Percentiles rank a stretch among this genome's conserved stretches.
phyloP scores from a whole-genome alignment of 352 stramenopile species.

The Globisporangium echinulatum region DNA sequence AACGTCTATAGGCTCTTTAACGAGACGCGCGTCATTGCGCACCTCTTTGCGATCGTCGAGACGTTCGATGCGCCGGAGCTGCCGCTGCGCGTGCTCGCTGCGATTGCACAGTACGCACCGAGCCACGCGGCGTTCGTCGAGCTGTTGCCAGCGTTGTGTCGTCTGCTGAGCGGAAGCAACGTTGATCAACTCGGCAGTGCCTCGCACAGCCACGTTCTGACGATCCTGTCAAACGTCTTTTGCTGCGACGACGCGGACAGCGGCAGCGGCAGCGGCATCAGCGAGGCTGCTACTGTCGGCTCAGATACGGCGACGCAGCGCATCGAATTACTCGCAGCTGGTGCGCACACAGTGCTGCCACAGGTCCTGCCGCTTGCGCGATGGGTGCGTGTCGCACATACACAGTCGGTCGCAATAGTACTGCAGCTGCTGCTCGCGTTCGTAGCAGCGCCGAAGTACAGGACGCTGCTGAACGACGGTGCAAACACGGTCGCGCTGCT shows the following conservation, averaged over 20 bases:
- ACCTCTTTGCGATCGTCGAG: conserved; percentile 43
- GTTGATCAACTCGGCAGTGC: conserved; percentile 5
- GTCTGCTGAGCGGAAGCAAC: conserved; percentile 8
- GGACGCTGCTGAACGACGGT: conserved; percentile 44
- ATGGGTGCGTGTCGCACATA: conserved; percentile 35
- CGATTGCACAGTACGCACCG: conserved; percentile 27
- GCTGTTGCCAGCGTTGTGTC: conserved; percentile 24
- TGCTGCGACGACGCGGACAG: conserved; percentile 12
- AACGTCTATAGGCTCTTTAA: conserved; percentile 39
- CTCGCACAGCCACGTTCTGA: conserved; percentile 30
- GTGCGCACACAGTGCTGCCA: conserved; percentile 20
- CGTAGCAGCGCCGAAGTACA: conserved; percentile 19
- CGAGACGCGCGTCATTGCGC: conserved; percentile 34
- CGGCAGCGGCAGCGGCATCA: conserved; percentile 1
- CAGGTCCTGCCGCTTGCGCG: conserved; percentile 49
- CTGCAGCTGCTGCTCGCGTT: conserved; percentile 53
- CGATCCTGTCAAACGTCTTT: conserved; percentile 61
- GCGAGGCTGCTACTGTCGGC: no score
- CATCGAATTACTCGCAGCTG: conserved; percentile 6
- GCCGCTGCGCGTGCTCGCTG: conserved; percentile 39
- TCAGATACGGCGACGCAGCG: not conserved
- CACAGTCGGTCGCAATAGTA: conserved; percentile 29
- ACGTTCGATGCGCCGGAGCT: conserved; percentile 24
- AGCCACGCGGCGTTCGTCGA: conserved; percentile 33
- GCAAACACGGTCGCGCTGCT: conserved; percentile 47